phyloP scores from a whole-genome alignment of 768 basidiomycete species.

The Pleurotus giganteus region DNA sequence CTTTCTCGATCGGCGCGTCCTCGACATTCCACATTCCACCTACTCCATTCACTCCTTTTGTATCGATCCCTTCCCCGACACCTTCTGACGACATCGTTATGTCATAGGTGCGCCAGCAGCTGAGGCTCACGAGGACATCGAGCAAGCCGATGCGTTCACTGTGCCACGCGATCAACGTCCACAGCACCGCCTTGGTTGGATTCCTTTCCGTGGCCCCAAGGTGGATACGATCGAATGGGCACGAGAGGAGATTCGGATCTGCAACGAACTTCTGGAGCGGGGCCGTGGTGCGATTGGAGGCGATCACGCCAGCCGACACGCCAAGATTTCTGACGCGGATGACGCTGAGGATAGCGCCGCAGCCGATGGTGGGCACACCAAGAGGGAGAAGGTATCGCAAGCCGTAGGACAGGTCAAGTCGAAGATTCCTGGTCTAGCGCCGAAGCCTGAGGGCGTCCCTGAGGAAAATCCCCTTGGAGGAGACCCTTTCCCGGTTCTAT shows the following conservation, averaged over 20 bases:
- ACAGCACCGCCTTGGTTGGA: constrained; percentile 63
- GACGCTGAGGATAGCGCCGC: constrained; percentile 8
- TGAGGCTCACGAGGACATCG: constrained; percentile 12
- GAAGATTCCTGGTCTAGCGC: constrained; percentile 1
- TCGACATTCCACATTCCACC: background rate
- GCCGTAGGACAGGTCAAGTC: background rate
- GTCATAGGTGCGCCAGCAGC: background rate
- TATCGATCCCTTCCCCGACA: background rate
- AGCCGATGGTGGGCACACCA: background rate
- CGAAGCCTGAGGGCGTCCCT: constrained; percentile 4
- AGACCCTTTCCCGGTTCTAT: constrained; percentile 21
- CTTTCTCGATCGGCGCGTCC: background rate
- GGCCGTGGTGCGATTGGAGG: constrained; percentile 37
- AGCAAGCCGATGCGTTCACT: constrained; percentile 18
- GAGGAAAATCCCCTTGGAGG: constrained; percentile 20
- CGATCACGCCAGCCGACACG: constrained; percentile 25
- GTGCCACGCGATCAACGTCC: constrained; percentile 79
- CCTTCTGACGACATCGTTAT: constrained; percentile 1
- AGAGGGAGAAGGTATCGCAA: constrained; percentile 5
- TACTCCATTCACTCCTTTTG: background rate
- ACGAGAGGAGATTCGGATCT: constrained; percentile 63
- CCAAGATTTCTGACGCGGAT: constrained; percentile 7
- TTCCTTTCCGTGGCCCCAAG: constrained; percentile 72
- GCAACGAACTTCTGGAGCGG: constrained; percentile 50
- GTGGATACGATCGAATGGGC: constrained; percentile 95